Conservation (phyloP, 2,329 filamentous ascomycete species). For the Domatiomyces globalis region DNA sequence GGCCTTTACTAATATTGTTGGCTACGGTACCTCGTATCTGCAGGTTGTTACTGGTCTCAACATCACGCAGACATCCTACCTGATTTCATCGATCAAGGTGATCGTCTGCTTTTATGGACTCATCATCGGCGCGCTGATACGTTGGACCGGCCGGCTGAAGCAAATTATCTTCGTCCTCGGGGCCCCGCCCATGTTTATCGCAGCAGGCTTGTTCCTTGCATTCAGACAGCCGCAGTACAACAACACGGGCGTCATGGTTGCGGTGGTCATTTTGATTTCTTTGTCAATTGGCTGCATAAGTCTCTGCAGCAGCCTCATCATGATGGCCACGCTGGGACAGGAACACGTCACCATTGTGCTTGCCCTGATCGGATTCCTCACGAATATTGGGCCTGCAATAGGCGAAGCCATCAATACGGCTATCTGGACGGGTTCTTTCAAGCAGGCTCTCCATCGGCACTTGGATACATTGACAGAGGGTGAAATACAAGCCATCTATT, state of each 20-base stretch:
- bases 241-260: slow-evolving; percentile 37
- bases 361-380: slow-evolving; percentile 23
- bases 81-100: slow-evolving; percentile 36
- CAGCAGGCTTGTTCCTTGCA: slow-evolving; percentile 38
- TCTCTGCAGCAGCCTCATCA: slow-evolving; percentile 40
- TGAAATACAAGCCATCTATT: slow-evolving; percentile 33
- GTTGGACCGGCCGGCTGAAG: slow-evolving; percentile 37
- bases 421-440: slow-evolving; percentile 25
- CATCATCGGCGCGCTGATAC: slow-evolving; percentile 34
- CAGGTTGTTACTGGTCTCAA: slow-evolving; percentile 36
- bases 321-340: slow-evolving; percentile 40
- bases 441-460: slow-evolving; percentile 27
- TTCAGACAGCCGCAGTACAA: slow-evolving; percentile 34
- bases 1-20: slow-evolving; percentile 36
- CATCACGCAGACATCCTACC: slow-evolving; percentile 30
- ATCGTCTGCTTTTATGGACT: slow-evolving; percentile 36
- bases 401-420: slow-evolving; percentile 22
- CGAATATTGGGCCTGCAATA: slow-evolving; percentile 23
- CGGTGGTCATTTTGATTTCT: slow-evolving; percentile 41
- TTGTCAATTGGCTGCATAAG: slow-evolving; percentile 38
- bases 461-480: slow-evolving; percentile 25
- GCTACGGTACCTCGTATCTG: slow-evolving; percentile 40
- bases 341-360: slow-evolving; percentile 33
- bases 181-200: slow-evolving; percentile 36
- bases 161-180: slow-evolving; percentile 35